Evolutionary conservation across 2,329 filamentous ascomycete species (phyloP).

Genomic region (Amauroascus niger): DNA sequence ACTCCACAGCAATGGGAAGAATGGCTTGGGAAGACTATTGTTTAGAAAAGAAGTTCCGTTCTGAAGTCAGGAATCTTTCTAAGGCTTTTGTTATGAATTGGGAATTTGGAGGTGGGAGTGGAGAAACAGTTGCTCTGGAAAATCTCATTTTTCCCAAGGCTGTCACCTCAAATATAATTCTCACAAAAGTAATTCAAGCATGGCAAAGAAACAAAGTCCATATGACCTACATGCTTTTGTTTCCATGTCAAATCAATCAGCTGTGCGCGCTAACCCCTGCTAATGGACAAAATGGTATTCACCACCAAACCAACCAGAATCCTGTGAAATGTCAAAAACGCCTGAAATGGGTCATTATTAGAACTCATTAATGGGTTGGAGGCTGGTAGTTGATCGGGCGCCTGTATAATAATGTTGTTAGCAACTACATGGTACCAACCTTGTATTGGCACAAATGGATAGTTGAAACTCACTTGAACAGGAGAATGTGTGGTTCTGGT

Average conservation of each 20-base stretch:
- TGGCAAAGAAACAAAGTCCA: constrained; percentile 6
- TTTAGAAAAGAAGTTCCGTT: constrained; percentile 37
- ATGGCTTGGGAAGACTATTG: constrained; percentile 61
- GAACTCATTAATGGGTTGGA: constrained; percentile 33
- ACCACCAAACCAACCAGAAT: constrained; percentile 5
- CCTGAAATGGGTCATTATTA: constrained; percentile 10
- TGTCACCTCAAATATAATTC: neutral
- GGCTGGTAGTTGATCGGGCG: constrained; percentile 78
- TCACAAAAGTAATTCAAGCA: neutral
- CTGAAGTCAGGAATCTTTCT: neutral
- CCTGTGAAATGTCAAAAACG: constrained; percentile 10
- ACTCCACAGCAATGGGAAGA: constrained; percentile 72
- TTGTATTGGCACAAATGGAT: constrained; percentile 16
- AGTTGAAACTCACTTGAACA: constrained; percentile 74
- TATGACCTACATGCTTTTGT: constrained; percentile 10
- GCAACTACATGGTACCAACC: constrained; percentile 17
- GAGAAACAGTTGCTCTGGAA: constrained; percentile 5
- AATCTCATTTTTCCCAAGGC: neutral
- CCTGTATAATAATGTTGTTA: constrained; percentile 39
- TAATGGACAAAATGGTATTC: constrained; percentile 5
- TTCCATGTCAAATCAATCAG: constrained; percentile 7
- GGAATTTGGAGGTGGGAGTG: neutral
- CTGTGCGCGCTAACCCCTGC: constrained; percentile 10
- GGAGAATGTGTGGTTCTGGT: constrained; percentile 92
- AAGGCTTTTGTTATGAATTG: neutral